Conservation (phyloP, 2,329 filamentous ascomycete species). For the Hymenoscyphus fraxineus region DNA sequence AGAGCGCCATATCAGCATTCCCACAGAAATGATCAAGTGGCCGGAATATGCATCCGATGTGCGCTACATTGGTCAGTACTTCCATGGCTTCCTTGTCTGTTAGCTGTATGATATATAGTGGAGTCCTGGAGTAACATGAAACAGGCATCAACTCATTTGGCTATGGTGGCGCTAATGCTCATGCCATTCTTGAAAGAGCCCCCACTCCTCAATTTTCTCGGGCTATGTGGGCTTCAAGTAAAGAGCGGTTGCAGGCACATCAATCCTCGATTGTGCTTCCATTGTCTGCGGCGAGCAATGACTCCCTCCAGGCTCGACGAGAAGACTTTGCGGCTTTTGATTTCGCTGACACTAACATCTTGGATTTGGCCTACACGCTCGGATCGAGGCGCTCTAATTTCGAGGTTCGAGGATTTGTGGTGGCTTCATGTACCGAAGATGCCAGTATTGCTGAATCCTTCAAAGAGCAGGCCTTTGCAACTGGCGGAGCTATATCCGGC, state of each 20-base stretch:
- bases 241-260: too few species aligned
- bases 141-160: conserved; percentile 24
- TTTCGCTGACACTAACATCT: neutral
- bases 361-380: neutral
- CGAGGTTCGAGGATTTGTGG: neutral
- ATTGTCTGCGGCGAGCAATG: conserved; percentile 18
- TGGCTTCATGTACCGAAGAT: neutral
- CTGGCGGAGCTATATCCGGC: neutral
- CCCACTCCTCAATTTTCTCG: neutral
- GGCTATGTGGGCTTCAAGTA: too few species aligned
- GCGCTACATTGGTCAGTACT: neutral
- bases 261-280: conserved; percentile 8
- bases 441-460: neutral
- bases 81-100: too few species aligned
- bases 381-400: neutral
- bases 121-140: too few species aligned
- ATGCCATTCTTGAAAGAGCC: conserved; percentile 21
- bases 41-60: conserved; percentile 4
- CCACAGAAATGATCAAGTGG: conserved; percentile 26
- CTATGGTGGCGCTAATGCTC: conserved; percentile 27
- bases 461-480: conserved; percentile 31
- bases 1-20: conserved; percentile 36
- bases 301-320: neutral
- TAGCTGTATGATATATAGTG: too few species aligned
- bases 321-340: neutral